A percentile compares a stretch with the other conserved stretches of the same genome.
These are phyloP conservation scores for Huntiella bhutanensis DNA, from an alignment of 2,329 filamentous ascomycete species.

Conservation along the genomic window DNA sequence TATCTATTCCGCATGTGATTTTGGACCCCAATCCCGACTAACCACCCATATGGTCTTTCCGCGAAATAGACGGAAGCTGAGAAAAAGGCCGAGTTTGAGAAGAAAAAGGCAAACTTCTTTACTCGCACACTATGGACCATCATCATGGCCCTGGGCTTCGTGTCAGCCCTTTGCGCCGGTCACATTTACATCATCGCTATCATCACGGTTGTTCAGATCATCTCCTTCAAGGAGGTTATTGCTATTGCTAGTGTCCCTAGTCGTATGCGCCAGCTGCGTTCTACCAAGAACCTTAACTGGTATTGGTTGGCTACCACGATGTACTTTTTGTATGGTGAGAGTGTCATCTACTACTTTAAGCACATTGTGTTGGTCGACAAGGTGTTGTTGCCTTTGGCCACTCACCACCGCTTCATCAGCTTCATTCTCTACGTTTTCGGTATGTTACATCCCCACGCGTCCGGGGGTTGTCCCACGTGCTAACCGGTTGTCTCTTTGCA, in stretches of 20 bases:
- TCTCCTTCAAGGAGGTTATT: slow-evolving; percentile 98
- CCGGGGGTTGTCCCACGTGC: neutral
- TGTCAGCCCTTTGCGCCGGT: slow-evolving; percentile 78
- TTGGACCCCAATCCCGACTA: neutral
- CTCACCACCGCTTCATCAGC: slow-evolving; percentile 95
- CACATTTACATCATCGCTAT: slow-evolving; percentile 94
- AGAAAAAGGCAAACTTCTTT: slow-evolving; percentile 97
- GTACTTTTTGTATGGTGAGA: slow-evolving; percentile 98
- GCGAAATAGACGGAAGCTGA: slow-evolving; percentile 2
- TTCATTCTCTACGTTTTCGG: slow-evolving; percentile 96
- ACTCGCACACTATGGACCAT: slow-evolving; percentile 95
- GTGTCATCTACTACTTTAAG: slow-evolving; percentile 99
- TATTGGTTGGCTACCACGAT: slow-evolving; percentile 98
- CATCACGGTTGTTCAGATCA: slow-evolving; percentile 82
- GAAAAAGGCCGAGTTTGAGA: slow-evolving; percentile 54
- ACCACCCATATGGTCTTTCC: neutral
- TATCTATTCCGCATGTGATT: neutral
- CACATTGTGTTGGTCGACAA: slow-evolving; percentile 91
- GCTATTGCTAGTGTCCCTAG: slow-evolving; percentile 91
- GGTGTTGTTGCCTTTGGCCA: slow-evolving; percentile 79
- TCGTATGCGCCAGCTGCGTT: slow-evolving; percentile 71
- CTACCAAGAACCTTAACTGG: slow-evolving; percentile 95
- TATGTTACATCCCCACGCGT: slow-evolving; percentile 23
- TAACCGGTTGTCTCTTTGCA: slow-evolving; percentile 23
- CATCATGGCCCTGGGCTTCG: slow-evolving; percentile 91